phyloP scores from a whole-genome alignment of 2,329 filamentous ascomycete species.

The Neopestalotiopsis sp. region DNA sequence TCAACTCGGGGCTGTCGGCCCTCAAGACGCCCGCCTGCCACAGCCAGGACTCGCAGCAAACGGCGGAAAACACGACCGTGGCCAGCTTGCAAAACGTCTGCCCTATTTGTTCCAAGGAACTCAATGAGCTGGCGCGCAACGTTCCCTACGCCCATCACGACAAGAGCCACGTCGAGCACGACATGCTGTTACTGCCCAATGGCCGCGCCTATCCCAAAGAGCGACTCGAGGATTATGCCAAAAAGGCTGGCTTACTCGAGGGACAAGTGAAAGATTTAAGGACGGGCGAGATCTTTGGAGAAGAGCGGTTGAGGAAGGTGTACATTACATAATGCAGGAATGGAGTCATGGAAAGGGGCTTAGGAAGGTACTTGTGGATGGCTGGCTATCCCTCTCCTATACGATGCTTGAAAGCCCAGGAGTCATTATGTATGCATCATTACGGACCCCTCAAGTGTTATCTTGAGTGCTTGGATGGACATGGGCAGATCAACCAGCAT shows the following conservation, averaged over 20 bases:
- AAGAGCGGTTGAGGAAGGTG: slow-evolving; percentile 78
- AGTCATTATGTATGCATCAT: background rate
- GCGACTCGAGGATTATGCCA: slow-evolving; percentile 75
- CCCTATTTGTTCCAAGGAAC: slow-evolving; percentile 93
- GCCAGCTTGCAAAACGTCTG: slow-evolving; percentile 73
- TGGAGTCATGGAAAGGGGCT: background rate
- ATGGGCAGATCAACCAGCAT: background rate
- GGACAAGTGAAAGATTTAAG: slow-evolving; percentile 79
- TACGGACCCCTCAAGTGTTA: too few relatives aligned
- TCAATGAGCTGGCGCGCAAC: slow-evolving; percentile 86
- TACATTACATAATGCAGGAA: slow-evolving; percentile 74
- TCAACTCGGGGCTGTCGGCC: slow-evolving; percentile 89
- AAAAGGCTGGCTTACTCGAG: slow-evolving; percentile 74
- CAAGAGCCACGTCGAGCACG: slow-evolving; percentile 89
- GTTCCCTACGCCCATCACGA: slow-evolving; percentile 96
- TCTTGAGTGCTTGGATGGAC: background rate
- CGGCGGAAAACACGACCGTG: slow-evolving; percentile 40
- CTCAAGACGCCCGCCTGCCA: slow-evolving; percentile 96
- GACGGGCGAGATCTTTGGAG: slow-evolving; percentile 71
- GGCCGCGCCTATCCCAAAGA: slow-evolving; percentile 82
- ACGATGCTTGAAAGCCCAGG: background rate
- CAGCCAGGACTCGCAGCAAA: slow-evolving; percentile 45
- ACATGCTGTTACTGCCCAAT: slow-evolving; percentile 87
- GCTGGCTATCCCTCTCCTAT: too few relatives aligned
- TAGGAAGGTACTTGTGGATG: background rate